Percentiles rank a stretch among this genome's conserved stretches.
These are phyloP conservation scores for Colletotrichum caudatum DNA, from an alignment of 2,329 filamentous ascomycete genomes.

Conservation along the genomic window DNA sequence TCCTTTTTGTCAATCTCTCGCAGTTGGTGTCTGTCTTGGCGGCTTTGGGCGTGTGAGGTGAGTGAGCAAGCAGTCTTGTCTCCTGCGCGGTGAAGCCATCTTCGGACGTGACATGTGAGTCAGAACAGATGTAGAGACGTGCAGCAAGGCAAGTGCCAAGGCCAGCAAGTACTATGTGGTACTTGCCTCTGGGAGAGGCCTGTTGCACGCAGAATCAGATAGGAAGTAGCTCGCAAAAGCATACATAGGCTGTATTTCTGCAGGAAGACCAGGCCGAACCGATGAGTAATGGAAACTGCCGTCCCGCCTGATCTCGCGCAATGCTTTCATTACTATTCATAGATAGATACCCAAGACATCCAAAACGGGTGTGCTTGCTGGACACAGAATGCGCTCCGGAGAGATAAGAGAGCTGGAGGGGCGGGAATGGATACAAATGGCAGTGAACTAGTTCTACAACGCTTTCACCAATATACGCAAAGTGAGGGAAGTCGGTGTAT, in stretches of 20 bases:
- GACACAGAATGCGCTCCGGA: background rate
- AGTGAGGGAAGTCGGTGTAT: conserved; percentile 41
- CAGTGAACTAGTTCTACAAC: conserved; percentile 40
- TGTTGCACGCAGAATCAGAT: background rate
- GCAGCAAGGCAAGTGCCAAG: background rate
- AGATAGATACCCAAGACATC: background rate
- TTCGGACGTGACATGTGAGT: background rate
- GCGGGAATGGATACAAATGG: conserved; percentile 20
- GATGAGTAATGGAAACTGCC: background rate
- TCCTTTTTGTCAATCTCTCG: background rate
- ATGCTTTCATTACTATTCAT: background rate
- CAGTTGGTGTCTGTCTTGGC: background rate
- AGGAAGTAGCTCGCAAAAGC: background rate
- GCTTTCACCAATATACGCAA: conserved; percentile 39
- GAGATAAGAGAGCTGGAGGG: background rate
- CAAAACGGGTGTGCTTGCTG: background rate
- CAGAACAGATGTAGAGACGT: background rate
- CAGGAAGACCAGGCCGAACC: background rate
- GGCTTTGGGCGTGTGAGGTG: background rate
- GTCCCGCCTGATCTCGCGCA: background rate
- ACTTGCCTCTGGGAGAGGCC: background rate
- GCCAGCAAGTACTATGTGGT: too few species aligned
- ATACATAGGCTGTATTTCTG: background rate
- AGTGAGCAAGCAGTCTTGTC: too few species aligned
- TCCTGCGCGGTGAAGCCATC: background rate